These are phyloP conservation scores for Leccinum pallidistipes DNA, from an alignment of 1,284 basidiomycete species.

Conservation along the genomic window DNA sequence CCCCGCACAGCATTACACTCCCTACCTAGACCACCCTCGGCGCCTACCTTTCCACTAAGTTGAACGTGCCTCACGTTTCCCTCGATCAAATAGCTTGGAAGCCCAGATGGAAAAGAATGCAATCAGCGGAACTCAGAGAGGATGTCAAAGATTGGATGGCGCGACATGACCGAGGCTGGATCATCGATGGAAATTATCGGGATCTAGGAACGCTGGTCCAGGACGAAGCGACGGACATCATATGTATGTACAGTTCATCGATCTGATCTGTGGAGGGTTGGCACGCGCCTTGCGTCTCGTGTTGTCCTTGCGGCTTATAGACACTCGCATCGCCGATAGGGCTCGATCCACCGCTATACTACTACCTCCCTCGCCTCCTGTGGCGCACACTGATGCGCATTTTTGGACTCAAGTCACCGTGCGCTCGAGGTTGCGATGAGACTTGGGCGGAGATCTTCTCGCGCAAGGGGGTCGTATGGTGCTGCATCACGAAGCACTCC, in stretches of 20 bases:
- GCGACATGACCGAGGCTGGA: conserved; percentile 42
- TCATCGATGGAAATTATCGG: conserved; percentile 50
- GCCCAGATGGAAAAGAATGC: conserved; percentile 45
- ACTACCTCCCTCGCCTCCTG: conserved; percentile 58
- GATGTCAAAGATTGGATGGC: conserved; percentile 34
- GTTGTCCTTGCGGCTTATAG: neutral
- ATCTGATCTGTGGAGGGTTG: neutral
- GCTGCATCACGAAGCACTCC: conserved; percentile 49
- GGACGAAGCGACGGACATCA: conserved; percentile 52
- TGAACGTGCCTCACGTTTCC: conserved; percentile 46
- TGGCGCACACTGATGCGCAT: conserved; percentile 53
- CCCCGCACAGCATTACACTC: neutral
- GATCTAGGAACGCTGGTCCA: conserved; percentile 34
- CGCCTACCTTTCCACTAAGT: conserved; percentile 42
- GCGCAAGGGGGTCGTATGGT: conserved; percentile 57
- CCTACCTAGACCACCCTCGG: conserved; percentile 48
- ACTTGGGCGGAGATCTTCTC: conserved; percentile 45
- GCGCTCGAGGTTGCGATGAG: conserved; percentile 57
- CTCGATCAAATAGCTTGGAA: conserved; percentile 50
- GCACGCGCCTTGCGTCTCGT: neutral
- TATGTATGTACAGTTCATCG: conserved; percentile 46
- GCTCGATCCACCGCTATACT: conserved; percentile 61
- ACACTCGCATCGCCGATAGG: conserved; percentile 36
- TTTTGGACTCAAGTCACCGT: conserved; percentile 39
- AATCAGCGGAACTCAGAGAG: conserved; percentile 39